A percentile compares a stretch with the other conserved stretches of the same genome.
Evolutionary conservation across 1,284 basidiomycete genomes (phyloP).

Genomic region (Pterulicium gracile): DNA sequence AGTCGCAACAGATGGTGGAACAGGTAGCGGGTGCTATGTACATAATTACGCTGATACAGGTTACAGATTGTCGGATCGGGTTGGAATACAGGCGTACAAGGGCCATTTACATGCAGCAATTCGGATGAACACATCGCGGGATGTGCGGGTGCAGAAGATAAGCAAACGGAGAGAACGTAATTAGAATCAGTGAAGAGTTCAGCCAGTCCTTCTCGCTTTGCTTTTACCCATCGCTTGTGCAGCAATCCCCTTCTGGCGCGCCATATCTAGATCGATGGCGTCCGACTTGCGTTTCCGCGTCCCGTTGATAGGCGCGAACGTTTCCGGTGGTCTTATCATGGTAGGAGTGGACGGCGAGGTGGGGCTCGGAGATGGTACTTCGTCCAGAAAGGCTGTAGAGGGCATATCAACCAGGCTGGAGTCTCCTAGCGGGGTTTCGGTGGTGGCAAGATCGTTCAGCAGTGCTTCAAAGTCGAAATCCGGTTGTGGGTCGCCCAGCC

Average conservation of each 20-base stretch:
- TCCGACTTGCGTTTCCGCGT: neutral
- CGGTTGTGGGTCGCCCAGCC: neutral
- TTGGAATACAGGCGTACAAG: no score
- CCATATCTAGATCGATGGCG: neutral
- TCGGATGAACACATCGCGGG: no score
- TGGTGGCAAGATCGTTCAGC: conserved; percentile 11
- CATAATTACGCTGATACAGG: no score
- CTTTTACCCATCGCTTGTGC: neutral
- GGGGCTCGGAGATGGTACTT: conserved; percentile 18
- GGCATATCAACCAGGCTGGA: conserved; percentile 14
- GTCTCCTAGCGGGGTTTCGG: conserved; percentile 7
- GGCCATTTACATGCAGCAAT: no score
- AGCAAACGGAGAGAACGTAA: no score
- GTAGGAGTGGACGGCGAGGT: conserved; percentile 9
- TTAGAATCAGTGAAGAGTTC: no score
- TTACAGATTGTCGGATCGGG: no score
- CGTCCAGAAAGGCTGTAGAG: conserved; percentile 25
- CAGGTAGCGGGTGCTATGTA: no score
- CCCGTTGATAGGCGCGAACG: neutral
- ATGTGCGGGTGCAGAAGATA: no score
- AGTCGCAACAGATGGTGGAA: no score
- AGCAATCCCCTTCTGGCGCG: neutral
- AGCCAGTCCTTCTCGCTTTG: conserved; percentile 1
- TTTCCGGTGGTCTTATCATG: neutral
- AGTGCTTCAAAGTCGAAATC: conserved; percentile 9